Evolutionary conservation across 176 grass and related monocot genomes (phyloP).

Genomic region (Oropetium thomaeum): DNA sequence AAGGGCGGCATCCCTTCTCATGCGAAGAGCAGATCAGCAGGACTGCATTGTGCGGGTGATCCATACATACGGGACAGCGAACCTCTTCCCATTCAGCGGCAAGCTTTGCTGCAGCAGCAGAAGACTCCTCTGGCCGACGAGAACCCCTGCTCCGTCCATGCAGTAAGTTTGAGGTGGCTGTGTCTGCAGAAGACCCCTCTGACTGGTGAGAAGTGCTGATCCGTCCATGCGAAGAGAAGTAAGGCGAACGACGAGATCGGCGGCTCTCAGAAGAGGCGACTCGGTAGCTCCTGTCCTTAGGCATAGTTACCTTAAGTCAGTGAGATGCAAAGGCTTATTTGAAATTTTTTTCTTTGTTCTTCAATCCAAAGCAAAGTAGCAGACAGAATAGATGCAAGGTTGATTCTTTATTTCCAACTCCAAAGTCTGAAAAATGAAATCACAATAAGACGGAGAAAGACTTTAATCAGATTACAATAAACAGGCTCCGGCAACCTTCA

Average conservation of each 20-base stretch:
- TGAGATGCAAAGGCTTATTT: slow-evolving; percentile 28
- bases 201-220: slow-evolving; percentile 28
- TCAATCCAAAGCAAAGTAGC: slow-evolving; percentile 42
- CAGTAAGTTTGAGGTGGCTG: neutral
- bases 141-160: slow-evolving; percentile 20
- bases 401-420: slow-evolving; percentile 48
- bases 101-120: slow-evolving; percentile 23
- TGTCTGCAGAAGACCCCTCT: neutral
- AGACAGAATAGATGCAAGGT: slow-evolving; percentile 42
- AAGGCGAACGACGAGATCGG: slow-evolving; percentile 35
- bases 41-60: slow-evolving; percentile 86
- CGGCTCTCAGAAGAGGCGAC: slow-evolving; percentile 25
- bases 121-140: slow-evolving; percentile 23
- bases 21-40: slow-evolving; percentile 73
- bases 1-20: slow-evolving; percentile 77
- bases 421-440: slow-evolving; percentile 49
- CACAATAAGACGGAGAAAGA: neutral
- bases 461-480: slow-evolving; percentile 31
- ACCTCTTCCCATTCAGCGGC: slow-evolving; percentile 68
- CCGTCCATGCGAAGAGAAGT: neutral
- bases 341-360: slow-evolving; percentile 8
- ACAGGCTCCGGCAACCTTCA: neutral
- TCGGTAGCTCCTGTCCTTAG: slow-evolving; percentile 66
- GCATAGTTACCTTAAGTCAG: slow-evolving; percentile 59
- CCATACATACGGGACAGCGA: slow-evolving; percentile 85